A percentile compares a stretch with the other conserved stretches of the same genome.
Evolutionary conservation across 306 rosid genomes (phyloP).

Genomic region (Rosa rugosa): DNA sequence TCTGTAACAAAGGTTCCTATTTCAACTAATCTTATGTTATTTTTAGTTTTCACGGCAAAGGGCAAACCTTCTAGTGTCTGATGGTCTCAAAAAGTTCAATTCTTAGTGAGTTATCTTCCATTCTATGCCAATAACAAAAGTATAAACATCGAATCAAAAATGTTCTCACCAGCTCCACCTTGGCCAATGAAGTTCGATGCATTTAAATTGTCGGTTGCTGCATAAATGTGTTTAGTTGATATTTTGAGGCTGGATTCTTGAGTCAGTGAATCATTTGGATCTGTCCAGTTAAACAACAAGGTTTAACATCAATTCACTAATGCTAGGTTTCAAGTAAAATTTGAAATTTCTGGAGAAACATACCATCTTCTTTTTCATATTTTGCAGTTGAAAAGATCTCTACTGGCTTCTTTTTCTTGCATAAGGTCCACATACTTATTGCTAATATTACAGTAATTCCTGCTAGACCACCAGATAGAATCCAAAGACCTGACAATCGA

Average conservation of each 20-base stretch:
- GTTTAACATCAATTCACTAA: not conserved
- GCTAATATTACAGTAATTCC: conserved; percentile 27
- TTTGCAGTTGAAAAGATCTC: not conserved
- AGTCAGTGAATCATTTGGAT: conserved; percentile 16
- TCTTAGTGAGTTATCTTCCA: not conserved
- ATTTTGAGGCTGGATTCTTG: conserved; percentile 38
- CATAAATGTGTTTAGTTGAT: conserved; percentile 43
- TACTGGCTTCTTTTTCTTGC: conserved; percentile 22
- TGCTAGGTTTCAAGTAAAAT: not conserved
- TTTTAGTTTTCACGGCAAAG: not conserved
- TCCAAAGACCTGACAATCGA: conserved; percentile 36
- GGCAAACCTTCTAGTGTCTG: not conserved
- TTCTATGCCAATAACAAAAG: not conserved
- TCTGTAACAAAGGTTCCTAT: not conserved
- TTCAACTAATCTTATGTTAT: not conserved
- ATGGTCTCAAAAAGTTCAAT: not conserved
- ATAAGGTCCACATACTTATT: conserved; percentile 30
- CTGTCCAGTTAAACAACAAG: conserved; percentile 29
- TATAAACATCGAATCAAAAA: not conserved
- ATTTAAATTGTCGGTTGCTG: conserved; percentile 45
- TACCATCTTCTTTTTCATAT: conserved; percentile 24
- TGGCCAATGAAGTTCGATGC: conserved; percentile 59
- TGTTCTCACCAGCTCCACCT: conserved; percentile 60
- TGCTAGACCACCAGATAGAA: conserved; percentile 35
- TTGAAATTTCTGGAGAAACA: conserved; percentile 9